Conservation (phyloP, 2,329 filamentous ascomycete species). For the Xylariaceae sp. region DNA sequence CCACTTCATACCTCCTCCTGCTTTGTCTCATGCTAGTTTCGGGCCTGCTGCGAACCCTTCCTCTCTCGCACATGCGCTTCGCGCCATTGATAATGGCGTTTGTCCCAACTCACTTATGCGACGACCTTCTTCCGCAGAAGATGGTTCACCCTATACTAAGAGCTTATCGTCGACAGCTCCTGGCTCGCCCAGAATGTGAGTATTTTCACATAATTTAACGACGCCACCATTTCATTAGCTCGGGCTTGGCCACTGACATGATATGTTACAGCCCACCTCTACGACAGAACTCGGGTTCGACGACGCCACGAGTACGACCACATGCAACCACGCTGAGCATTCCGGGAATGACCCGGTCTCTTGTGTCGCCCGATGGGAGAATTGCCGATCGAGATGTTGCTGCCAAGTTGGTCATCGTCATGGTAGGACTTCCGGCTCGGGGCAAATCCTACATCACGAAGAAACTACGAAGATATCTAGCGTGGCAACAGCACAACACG, state of each 20-base stretch:
- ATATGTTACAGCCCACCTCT: conserved; percentile 53
- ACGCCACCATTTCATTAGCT: neutral
- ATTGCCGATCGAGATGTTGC: conserved; percentile 93
- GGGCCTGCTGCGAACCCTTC: conserved; percentile 31
- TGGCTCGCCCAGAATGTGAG: conserved; percentile 55
- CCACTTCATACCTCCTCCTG: conserved; percentile 24
- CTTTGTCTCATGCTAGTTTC: conserved; percentile 27
- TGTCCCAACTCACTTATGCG: conserved; percentile 25
- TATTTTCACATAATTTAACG: conserved; percentile 9
- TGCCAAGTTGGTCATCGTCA: conserved; percentile 93
- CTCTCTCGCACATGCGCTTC: conserved; percentile 39
- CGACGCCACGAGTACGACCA: conserved; percentile 70
- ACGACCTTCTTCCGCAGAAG: conserved; percentile 37
- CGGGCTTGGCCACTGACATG: conserved; percentile 15
- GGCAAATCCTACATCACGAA: conserved; percentile 99
- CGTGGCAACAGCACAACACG: conserved; percentile 96
- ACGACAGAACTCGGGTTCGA: conserved; percentile 67
- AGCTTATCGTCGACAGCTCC: conserved; percentile 56
- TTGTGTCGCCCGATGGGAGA: conserved; percentile 89
- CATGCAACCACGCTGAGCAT: conserved; percentile 96
- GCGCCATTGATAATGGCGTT: conserved; percentile 41
- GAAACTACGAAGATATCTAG: conserved; percentile 90
- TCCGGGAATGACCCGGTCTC: conserved; percentile 90
- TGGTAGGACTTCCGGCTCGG: conserved; percentile 92
- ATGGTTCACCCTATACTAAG: conserved; percentile 48